Conservation (phyloP, 2,329 filamentous ascomycete species). For the Verticillium albo-atrum region DNA sequence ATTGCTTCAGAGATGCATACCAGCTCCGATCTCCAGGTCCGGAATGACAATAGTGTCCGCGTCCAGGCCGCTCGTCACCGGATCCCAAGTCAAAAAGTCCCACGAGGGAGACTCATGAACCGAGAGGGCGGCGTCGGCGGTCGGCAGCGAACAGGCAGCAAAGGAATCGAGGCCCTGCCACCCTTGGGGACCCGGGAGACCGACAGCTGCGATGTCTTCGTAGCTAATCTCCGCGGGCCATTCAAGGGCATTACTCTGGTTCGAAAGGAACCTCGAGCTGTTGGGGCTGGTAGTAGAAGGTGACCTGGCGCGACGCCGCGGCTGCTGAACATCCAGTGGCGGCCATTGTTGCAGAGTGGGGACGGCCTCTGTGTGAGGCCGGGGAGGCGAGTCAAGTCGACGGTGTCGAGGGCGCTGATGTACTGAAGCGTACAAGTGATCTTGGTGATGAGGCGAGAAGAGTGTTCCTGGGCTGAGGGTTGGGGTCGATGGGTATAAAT, state of each 20-base stretch:
- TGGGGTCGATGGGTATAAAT: slow-evolving; percentile 2
- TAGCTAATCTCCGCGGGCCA: slow-evolving; percentile 6
- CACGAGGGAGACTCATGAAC: background rate
- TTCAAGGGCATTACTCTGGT: slow-evolving; percentile 3
- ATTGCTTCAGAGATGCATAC: background rate
- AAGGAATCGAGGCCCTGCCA: slow-evolving; percentile 3
- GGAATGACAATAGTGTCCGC: background rate
- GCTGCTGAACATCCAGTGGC: slow-evolving; percentile 4
- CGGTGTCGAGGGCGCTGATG: background rate
- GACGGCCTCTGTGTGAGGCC: slow-evolving; percentile 5
- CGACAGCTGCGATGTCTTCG: background rate
- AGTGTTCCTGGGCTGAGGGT: background rate
- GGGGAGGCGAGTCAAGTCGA: background rate
- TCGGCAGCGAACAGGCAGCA: background rate
- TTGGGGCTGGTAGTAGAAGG: slow-evolving; percentile 5
- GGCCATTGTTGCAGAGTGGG: slow-evolving; percentile 14
- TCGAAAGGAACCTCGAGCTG: slow-evolving; percentile 4
- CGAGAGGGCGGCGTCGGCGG: background rate
- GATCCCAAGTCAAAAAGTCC: background rate
- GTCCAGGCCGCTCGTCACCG: background rate
- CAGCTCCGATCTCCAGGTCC: slow-evolving; percentile 2
- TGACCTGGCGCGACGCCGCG: slow-evolving; percentile 2
- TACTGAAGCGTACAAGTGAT: background rate
- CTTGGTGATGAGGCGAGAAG: background rate
- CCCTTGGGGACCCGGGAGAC: slow-evolving; percentile 1